Evolutionary conservation across 2,329 filamentous ascomycete genomes (phyloP), one percentile per base, ranked within the genome.

Genomic region (Diaporthe amygdali): DNA sequence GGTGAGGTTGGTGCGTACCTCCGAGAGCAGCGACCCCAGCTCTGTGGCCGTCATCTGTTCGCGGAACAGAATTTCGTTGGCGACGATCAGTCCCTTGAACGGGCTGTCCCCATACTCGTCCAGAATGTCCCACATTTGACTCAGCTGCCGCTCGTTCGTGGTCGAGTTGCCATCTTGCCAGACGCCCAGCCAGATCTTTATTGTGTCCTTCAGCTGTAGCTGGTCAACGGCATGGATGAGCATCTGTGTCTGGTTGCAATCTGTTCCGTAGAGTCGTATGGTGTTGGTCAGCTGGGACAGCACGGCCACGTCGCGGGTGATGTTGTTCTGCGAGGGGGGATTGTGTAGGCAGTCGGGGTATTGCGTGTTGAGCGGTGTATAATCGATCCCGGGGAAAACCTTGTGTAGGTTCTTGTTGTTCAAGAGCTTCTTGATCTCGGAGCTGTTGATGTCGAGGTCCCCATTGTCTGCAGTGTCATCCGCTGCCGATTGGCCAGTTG

Each of bases 201-300:
- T 90, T 2, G 85, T 85, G 70, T 89, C 86, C 68, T 93, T 87
- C 76, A 98, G 84, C 66, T 92, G 86, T 15, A 98, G 87, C 64
- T 88, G 88, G 70, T 93, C 86, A 76, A 98, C 92, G 25, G 95
- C 92, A 76, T 96, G 92, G 10, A 98, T 85, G 0, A 97, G 90
- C 93, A 98, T 96, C 81, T 97, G 90, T 0, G 96, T 98, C 82
- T 98, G 96, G 82, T 98, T 98, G 87, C 96, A 98, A 83, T 98
- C 96, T 15, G 94, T 98, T 63, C 96, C 96, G 80, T 98, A 98
- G 1, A 98, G 86, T 9, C 96, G 92, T 59, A 98, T 89, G 3
- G 91, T 92, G 79, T 97, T 95, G 72, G 95, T 97, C 52, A 98
- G 86, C 80, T 97, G 95, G 15, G 93, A 95, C 66, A 98, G 90